Evolutionary conservation across 345 rosid genomes (phyloP).

Genomic region (Ceriops decandra): DNA sequence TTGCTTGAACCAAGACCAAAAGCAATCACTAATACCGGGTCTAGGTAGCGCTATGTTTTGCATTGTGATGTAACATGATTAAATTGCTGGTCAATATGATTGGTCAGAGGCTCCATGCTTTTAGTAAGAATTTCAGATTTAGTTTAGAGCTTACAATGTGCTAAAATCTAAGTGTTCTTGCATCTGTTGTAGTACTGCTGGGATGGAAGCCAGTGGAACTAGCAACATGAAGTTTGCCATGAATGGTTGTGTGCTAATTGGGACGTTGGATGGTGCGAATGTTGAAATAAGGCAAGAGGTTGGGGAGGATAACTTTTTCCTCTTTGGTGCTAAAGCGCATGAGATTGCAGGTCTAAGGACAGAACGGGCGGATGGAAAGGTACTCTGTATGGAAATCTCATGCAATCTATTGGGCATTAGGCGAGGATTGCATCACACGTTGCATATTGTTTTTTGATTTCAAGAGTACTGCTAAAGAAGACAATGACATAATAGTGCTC

Average conservation of each 20-base stretch:
- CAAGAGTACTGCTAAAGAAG: background rate
- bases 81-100: too few species aligned
- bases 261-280: slow-evolving; percentile 84
- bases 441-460: too few species aligned
- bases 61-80: too few species aligned
- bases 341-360: slow-evolving; percentile 66
- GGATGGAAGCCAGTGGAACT: slow-evolving; percentile 98
- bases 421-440: background rate
- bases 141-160: background rate
- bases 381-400: slow-evolving; percentile 15
- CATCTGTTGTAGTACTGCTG: slow-evolving; percentile 57
- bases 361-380: slow-evolving; percentile 74
- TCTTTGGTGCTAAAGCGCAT: slow-evolving; percentile 71
- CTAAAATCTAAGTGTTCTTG: background rate
- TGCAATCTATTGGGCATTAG: background rate
- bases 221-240: slow-evolving; percentile 91
- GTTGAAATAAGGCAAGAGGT: slow-evolving; percentile 82
- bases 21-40: too few species aligned
- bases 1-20: too few species aligned
- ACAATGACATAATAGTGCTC: background rate
- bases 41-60: too few species aligned
- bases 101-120: background rate
- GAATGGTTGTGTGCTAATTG: slow-evolving; percentile 78
- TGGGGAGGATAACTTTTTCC: slow-evolving; percentile 80
- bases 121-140: background rate